Evolutionary conservation across 2,329 filamentous ascomycete species (phyloP).

Genomic region (Blumeriella jaapii): DNA sequence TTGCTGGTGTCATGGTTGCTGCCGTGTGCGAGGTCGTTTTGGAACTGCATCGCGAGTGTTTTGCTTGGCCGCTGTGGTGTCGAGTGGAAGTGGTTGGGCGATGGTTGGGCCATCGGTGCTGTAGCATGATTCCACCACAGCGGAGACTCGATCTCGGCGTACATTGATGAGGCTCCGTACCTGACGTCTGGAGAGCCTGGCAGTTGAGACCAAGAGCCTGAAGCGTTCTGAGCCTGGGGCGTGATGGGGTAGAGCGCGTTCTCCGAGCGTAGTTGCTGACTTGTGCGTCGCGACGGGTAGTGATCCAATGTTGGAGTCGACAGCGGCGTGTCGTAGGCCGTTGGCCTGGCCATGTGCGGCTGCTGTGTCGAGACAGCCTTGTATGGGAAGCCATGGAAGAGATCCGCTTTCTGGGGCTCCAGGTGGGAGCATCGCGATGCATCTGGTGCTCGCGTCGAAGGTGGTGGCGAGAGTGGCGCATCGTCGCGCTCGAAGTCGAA

Average conservation of each 20-base stretch:
- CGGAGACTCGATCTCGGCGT: conserved; percentile 14
- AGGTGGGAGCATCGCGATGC: conserved; percentile 9
- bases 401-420: conserved; percentile 20
- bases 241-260: conserved; percentile 16
- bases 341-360: conserved; percentile 2
- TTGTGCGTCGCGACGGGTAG: conserved; percentile 16
- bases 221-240: conserved; percentile 17
- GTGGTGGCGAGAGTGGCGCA: conserved; percentile 34
- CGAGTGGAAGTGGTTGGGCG: conserved; percentile 17
- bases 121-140: conserved; percentile 25
- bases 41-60: conserved; percentile 22
- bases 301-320: conserved; percentile 18
- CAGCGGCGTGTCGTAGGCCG: conserved; percentile 18
- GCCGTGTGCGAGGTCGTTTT: conserved; percentile 21
- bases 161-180: conserved; percentile 9
- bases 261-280: conserved; percentile 14
- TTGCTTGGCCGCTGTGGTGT: conserved; percentile 22
- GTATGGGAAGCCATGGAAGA: conserved; percentile 22
- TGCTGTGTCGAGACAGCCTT: conserved; percentile 25
- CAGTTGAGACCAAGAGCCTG: conserved; percentile 19
- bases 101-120: conserved; percentile 21
- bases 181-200: conserved; percentile 11
- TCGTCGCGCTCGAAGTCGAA: conserved; percentile 34
- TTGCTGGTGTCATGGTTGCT: too few species aligned
- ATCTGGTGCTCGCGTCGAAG: conserved; percentile 30